A percentile compares a stretch with the other conserved stretches of the same genome.
phyloP scores from a whole-genome alignment of 169 alveolate species.

The Plasmodium billcollinsi region DNA sequence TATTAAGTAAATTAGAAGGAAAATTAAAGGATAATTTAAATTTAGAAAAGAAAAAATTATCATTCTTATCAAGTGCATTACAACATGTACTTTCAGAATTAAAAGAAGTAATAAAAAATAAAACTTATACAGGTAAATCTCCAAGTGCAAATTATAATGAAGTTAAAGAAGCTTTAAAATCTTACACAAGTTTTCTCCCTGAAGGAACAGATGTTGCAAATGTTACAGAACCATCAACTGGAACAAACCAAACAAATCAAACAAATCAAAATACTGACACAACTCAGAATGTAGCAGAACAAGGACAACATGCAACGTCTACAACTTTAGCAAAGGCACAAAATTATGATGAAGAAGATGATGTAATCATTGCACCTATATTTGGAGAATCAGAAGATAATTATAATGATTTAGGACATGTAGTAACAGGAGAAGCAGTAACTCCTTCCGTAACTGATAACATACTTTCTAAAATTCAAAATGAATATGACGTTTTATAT shows the following conservation, averaged over 20 bases:
- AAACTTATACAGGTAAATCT: conserved; percentile 12
- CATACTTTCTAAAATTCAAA: background rate
- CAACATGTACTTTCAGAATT: conserved; percentile 40
- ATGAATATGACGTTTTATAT: conserved; percentile 14
- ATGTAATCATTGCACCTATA: background rate
- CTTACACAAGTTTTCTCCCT: conserved; percentile 31
- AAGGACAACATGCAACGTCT: too few relatives aligned
- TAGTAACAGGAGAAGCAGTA: conserved; percentile 22
- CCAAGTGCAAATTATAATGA: background rate
- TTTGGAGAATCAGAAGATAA: background rate
- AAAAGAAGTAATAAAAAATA: conserved; percentile 29
- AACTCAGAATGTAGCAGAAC: too few relatives aligned
- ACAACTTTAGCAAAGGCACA: background rate
- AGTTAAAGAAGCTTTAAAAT: conserved; percentile 14
- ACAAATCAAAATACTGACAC: too few relatives aligned
- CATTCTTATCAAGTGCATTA: conserved; percentile 40
- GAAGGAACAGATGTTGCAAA: background rate
- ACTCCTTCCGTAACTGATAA: background rate
- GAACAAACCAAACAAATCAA: too few relatives aligned
- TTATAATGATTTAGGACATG: background rate
- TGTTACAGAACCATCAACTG: too few relatives aligned
- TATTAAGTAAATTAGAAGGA: conserved; percentile 29
- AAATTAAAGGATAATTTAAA: conserved; percentile 15
- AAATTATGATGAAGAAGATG: conserved; percentile 18
- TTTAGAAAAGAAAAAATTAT: conserved; percentile 32